These are phyloP conservation scores for Geotrichum macrosporum DNA, from an alignment of 1,139 yeast genomes.

Conservation along the genomic window DNA sequence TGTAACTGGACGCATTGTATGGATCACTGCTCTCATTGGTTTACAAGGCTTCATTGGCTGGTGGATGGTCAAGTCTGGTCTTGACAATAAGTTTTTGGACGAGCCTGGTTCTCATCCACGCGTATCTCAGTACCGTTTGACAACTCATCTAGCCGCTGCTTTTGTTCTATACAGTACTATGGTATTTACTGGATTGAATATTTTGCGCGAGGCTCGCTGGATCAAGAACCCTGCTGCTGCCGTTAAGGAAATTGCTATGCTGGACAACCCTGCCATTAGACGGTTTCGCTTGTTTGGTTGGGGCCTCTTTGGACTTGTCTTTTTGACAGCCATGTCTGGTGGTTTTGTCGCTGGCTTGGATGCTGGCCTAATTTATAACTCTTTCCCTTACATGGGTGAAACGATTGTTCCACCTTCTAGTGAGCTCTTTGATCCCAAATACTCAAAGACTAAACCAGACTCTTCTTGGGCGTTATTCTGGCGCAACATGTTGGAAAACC, in stretches of 20 bases:
- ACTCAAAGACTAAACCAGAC: conserved; percentile 41
- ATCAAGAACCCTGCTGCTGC: conserved; percentile 55
- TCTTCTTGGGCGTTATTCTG: conserved; percentile 62
- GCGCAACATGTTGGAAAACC: conserved; percentile 93
- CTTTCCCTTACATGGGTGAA: conserved; percentile 94
- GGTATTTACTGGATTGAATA: conserved; percentile 83
- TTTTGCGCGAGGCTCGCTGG: conserved; percentile 72
- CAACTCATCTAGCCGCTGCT: conserved; percentile 94
- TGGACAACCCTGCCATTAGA: conserved; percentile 56
- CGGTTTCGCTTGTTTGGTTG: conserved; percentile 53
- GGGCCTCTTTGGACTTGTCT: conserved; percentile 63
- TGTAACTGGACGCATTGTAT: conserved; percentile 63
- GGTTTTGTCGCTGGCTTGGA: conserved; percentile 98
- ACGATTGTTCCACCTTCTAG: conserved; percentile 59
- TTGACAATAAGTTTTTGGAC: conserved; percentile 72
- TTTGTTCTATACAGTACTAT: conserved; percentile 83
- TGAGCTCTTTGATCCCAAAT: conserved; percentile 77
- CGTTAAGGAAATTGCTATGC: conserved; percentile 46
- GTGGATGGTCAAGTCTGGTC: conserved; percentile 99
- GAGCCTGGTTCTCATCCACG: conserved; percentile 85
- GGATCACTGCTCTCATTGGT: conserved; percentile 74
- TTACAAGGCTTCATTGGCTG: conserved; percentile 95
- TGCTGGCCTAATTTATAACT: conserved; percentile 93
- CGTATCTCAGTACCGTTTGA: conserved; percentile 89
- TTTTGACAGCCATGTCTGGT: conserved; percentile 90